Evolutionary conservation across 2,329 filamentous ascomycete species (phyloP).

Genomic region (Alternaria gansuensis): DNA sequence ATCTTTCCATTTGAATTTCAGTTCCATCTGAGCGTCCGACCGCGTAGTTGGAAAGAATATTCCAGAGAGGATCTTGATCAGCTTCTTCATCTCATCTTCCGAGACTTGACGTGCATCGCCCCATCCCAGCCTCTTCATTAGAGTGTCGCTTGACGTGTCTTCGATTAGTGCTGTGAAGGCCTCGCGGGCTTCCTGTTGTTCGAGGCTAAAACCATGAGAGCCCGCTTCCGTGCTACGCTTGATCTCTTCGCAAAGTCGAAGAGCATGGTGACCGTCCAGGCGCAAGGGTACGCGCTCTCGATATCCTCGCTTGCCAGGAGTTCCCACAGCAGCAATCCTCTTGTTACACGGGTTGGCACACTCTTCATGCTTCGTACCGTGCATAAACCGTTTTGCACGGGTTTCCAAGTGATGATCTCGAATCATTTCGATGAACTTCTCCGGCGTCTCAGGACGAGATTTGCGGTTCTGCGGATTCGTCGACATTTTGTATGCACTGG

Average conservation of each 20-base stretch:
- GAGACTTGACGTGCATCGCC: not conserved
- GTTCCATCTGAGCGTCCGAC: not conserved
- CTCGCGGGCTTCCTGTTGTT: not conserved
- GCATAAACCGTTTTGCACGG: too few relatives aligned
- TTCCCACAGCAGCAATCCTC: not conserved
- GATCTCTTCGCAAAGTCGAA: not conserved
- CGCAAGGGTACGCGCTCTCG: not conserved
- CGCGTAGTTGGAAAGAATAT: not conserved
- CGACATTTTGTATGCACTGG: not conserved
- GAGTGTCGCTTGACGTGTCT: not conserved
- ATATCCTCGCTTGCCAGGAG: accelerated
- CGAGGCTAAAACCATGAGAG: not conserved
- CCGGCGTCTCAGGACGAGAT: not conserved
- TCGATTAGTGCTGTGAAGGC: accelerated
- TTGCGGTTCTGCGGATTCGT: not conserved
- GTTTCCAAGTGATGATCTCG: accelerated
- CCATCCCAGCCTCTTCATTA: not conserved
- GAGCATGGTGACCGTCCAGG: not conserved
- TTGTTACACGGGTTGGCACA: not conserved
- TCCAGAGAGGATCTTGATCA: not conserved
- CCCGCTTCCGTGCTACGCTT: not conserved
- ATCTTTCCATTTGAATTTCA: not conserved
- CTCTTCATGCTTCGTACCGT: not conserved
- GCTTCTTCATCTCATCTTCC: not conserved
- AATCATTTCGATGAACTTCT: not conserved